phyloP scores from a whole-genome alignment of 78 protist genomes.

The Cavenderia fasciculata region DNA sequence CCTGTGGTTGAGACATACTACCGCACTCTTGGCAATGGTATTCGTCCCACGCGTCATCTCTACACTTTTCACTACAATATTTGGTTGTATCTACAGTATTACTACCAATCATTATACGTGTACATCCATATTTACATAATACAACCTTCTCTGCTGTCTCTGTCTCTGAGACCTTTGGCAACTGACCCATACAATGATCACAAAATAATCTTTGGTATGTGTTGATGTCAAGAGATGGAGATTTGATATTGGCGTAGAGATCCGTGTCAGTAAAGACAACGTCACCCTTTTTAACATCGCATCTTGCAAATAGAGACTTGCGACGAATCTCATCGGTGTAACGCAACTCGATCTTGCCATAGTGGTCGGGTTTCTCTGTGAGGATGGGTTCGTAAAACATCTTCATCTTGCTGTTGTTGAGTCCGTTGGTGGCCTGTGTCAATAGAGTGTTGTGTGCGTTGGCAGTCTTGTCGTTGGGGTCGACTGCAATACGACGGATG shows the following conservation, averaged over 20 bases:
- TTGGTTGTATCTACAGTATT: background rate
- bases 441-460: background rate
- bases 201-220: background rate
- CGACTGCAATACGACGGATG: constrained; percentile 20
- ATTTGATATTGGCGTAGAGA: background rate
- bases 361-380: background rate
- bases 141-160: no score
- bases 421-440: constrained; percentile 14
- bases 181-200: constrained; percentile 50
- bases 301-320: constrained; percentile 41
- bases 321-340: constrained; percentile 37
- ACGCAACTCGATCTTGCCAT: constrained; percentile 12
- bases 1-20: no score
- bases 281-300: constrained; percentile 44
- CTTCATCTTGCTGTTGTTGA: constrained; percentile 61
- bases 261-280: constrained; percentile 18
- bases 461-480: constrained; percentile 17
- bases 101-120: background rate
- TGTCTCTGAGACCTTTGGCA: no score
- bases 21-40: constrained; percentile 30
- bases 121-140: no score
- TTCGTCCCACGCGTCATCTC: background rate
- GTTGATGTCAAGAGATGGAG: background rate
- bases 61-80: constrained; percentile 51
- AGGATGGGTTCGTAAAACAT: constrained; percentile 66